Conservation (phyloP, 2,329 filamentous ascomycete species). For the Venturiaceae sp. region DNA sequence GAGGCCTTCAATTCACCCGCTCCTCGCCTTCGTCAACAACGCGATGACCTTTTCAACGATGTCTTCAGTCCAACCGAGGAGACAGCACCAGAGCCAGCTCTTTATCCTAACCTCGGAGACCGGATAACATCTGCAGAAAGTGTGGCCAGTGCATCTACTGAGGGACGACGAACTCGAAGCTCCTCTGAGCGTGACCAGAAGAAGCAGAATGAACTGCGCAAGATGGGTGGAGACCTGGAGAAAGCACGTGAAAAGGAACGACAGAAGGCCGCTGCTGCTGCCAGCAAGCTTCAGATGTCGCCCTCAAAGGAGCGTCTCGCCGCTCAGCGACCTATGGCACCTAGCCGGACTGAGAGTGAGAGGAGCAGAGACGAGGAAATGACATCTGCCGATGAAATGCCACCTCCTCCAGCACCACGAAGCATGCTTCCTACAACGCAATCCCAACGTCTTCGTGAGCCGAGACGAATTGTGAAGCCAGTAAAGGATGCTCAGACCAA, state of each 20-base stretch:
- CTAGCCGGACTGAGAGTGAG: slow-evolving; percentile 10
- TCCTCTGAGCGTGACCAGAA: slow-evolving; percentile 55
- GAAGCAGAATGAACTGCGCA: slow-evolving; percentile 48
- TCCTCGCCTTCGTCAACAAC: slow-evolving; percentile 17
- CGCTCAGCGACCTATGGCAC: slow-evolving; percentile 12
- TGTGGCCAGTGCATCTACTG: slow-evolving; percentile 17
- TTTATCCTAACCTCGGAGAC: slow-evolving; percentile 23
- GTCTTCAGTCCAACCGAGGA: slow-evolving; percentile 22
- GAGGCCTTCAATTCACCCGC: slow-evolving; percentile 34
- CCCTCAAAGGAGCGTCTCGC: slow-evolving; percentile 16
- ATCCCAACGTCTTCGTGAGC: slow-evolving; percentile 35
- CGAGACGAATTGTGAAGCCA: slow-evolving; percentile 48
- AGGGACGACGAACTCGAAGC: slow-evolving; percentile 43
- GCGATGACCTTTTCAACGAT: slow-evolving; percentile 20
- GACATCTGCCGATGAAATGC: slow-evolving; percentile 42
- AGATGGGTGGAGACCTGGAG: slow-evolving; percentile 53
- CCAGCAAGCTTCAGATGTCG: slow-evolving; percentile 22
- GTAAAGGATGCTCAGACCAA: slow-evolving; percentile 49
- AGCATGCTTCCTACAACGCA: slow-evolving; percentile 37
- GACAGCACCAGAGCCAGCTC: slow-evolving; percentile 17
- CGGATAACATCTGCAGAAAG: slow-evolving; percentile 11
- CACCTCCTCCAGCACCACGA: slow-evolving; percentile 51
- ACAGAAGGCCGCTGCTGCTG: slow-evolving; percentile 46
- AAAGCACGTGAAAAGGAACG: slow-evolving; percentile 61
- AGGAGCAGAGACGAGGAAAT: slow-evolving; percentile 16